Conservation (phyloP, 2,329 filamentous ascomycete species). For the Stachybotrys chlorohalonatus region DNA sequence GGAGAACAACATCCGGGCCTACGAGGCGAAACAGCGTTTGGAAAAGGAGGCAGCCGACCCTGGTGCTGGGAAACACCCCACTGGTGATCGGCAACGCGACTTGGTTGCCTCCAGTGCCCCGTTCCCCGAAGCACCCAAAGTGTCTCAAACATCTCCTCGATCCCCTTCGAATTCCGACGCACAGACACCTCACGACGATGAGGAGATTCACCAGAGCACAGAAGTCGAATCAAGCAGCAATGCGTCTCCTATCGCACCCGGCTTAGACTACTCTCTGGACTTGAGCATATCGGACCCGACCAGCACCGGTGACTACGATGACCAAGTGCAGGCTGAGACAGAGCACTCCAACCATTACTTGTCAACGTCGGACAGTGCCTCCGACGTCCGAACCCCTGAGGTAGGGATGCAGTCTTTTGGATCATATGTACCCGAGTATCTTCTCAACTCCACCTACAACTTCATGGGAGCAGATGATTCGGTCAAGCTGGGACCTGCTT, state of each 20-base stretch:
- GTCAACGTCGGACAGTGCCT: not conserved
- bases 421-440: not conserved
- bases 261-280: not conserved
- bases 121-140: conserved; percentile 20
- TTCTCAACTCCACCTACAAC: not conserved
- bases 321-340: not conserved
- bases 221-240: not conserved
- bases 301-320: not conserved
- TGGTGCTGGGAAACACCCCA: conserved; percentile 15
- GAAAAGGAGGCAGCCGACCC: conserved; percentile 22
- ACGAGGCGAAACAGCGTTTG: conserved; percentile 26
- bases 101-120: conserved; percentile 31
- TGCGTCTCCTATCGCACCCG: not conserved
- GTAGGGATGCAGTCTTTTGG: not conserved
- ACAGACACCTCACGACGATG: not conserved
- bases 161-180: not conserved
- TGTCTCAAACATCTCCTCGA: conserved; percentile 4
- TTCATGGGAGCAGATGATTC: not conserved
- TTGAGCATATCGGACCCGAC: not conserved
- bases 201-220: not conserved
- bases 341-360: not conserved
- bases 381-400: not conserved
- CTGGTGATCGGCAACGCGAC: conserved; percentile 21
- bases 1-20: conserved; percentile 42
- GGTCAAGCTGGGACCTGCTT: not conserved